A percentile compares a stretch with the other conserved stretches of the same genome.
Evolutionary conservation across 306 rosid genomes (phyloP).

Genomic region (Echinosophora koreensis): DNA sequence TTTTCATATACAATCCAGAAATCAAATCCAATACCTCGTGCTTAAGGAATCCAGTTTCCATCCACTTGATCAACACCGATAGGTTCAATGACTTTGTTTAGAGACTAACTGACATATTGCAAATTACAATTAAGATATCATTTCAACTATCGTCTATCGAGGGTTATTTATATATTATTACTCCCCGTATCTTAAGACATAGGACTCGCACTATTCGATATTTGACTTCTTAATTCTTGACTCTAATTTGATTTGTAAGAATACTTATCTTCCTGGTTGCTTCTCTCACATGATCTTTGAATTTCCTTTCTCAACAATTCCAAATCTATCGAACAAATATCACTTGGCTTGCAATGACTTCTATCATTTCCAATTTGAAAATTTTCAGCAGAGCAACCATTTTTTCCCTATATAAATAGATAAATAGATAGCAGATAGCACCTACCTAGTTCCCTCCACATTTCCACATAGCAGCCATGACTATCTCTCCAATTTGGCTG

Average conservation of each 20-base stretch:
- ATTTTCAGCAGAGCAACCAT: no score
- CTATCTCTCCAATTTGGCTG: slow-evolving; percentile 44
- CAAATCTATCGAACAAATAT: not conserved
- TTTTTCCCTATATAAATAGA: slow-evolving; percentile 49
- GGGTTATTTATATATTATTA: not conserved
- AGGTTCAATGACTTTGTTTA: no score
- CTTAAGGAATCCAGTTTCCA: no score
- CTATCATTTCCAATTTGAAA: not conserved
- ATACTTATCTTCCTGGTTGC: slow-evolving; percentile 30
- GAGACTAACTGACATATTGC: no score
- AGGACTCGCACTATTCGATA: not conserved
- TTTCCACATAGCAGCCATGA: slow-evolving; percentile 44
- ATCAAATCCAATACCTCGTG: no score
- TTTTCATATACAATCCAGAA: no score
- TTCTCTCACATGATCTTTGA: slow-evolving; percentile 38
- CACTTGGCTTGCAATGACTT: not conserved
- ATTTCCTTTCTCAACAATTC: slow-evolving; percentile 14
- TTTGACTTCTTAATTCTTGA: slow-evolving; percentile 29
- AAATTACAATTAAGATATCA: no score
- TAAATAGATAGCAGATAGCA: slow-evolving; percentile 26
- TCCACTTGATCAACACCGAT: no score
- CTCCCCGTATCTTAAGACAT: not conserved
- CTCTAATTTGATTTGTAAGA: not conserved
- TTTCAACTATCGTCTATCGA: no score
- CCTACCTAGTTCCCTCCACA: slow-evolving; percentile 24